A percentile compares a stretch with the other conserved stretches of the same genome.
Evolutionary conservation across 139 green algal species (phyloP).

Genomic region (Gonium pectorale): DNA sequence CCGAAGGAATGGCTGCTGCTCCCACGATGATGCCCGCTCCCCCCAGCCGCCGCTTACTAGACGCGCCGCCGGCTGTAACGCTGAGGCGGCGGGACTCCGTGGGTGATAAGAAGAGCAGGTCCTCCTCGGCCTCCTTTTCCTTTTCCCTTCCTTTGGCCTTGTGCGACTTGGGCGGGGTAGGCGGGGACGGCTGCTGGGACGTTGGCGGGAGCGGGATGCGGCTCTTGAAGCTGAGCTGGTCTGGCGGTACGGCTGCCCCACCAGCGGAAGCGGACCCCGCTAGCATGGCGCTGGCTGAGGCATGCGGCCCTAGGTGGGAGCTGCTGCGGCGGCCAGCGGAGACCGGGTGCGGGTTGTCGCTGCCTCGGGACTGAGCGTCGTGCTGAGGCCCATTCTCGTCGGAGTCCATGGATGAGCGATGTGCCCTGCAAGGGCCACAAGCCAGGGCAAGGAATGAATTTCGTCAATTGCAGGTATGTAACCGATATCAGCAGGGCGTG

Average conservation of each 20-base stretch:
- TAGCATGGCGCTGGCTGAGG: neutral
- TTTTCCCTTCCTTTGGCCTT: neutral
- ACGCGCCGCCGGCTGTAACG: conserved; percentile 10
- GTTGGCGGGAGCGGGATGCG: neutral
- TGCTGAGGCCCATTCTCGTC: neutral
- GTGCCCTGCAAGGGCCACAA: neutral
- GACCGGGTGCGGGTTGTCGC: too few relatives aligned
- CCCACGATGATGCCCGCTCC: conserved; percentile 20
- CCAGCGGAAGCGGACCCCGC: too few relatives aligned
- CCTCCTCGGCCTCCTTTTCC: neutral
- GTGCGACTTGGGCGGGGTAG: neutral
- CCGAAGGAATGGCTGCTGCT: neutral
- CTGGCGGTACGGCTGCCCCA: too few relatives aligned
- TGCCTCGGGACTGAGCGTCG: too few relatives aligned
- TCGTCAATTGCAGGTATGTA: too few relatives aligned
- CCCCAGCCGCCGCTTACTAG: neutral
- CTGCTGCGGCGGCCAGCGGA: conserved; percentile 1
- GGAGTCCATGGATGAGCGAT: neutral
- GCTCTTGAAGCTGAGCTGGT: neutral
- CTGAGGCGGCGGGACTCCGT: conserved; percentile 31
- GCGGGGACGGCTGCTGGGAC: neutral
- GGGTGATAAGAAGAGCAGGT: conserved; percentile 9
- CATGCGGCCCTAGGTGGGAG: neutral
- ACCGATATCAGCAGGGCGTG: too few relatives aligned
- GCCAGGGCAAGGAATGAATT: too few relatives aligned